Percentiles rank a stretch among this genome's conserved stretches.
These are phyloP conservation scores for Anisodus tanguticus DNA, from an alignment of 257 asterid genomes.

Conservation along the genomic window DNA sequence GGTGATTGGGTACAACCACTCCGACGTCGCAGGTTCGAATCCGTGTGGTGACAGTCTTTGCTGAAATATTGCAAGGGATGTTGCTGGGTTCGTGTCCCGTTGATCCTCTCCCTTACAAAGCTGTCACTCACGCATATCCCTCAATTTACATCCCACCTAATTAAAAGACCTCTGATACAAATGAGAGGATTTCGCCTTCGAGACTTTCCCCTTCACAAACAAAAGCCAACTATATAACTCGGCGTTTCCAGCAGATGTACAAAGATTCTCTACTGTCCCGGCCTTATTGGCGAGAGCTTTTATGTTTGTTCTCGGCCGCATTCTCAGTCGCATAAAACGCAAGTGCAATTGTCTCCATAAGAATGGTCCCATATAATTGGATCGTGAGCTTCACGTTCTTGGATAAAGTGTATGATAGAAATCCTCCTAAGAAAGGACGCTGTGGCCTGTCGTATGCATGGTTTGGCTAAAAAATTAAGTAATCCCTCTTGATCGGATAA, in stretches of 20 bases:
- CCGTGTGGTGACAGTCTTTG: too few relatives aligned
- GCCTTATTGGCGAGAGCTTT: not conserved
- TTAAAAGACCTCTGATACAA: too few relatives aligned
- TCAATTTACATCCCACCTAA: too few relatives aligned
- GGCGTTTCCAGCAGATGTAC: constrained; percentile 29
- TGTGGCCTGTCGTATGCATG: constrained; percentile 7
- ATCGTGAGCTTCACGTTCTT: constrained; percentile 14
- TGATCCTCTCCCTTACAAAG: too few relatives aligned
- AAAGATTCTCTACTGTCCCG: constrained; percentile 52
- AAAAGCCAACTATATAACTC: constrained; percentile 31
- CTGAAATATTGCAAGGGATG: too few relatives aligned
- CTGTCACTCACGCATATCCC: too few relatives aligned
- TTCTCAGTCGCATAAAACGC: constrained; percentile 16
- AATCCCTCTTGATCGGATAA: not conserved
- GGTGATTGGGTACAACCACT: too few relatives aligned
- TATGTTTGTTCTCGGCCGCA: constrained; percentile 23
- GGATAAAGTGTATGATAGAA: not conserved
- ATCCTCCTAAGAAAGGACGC: not conserved
- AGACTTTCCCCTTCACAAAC: too few relatives aligned
- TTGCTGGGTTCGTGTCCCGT: too few relatives aligned
- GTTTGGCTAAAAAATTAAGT: not conserved
- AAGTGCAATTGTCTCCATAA: constrained; percentile 9
- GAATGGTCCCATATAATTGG: not conserved
- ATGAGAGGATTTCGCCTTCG: too few relatives aligned
- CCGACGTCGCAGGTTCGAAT: too few relatives aligned